Evolutionary conservation across 73 alveolate species (phyloP), one percentile per base, ranked within the genome.

Genomic region (Paramecium sexaurelia): DNA sequence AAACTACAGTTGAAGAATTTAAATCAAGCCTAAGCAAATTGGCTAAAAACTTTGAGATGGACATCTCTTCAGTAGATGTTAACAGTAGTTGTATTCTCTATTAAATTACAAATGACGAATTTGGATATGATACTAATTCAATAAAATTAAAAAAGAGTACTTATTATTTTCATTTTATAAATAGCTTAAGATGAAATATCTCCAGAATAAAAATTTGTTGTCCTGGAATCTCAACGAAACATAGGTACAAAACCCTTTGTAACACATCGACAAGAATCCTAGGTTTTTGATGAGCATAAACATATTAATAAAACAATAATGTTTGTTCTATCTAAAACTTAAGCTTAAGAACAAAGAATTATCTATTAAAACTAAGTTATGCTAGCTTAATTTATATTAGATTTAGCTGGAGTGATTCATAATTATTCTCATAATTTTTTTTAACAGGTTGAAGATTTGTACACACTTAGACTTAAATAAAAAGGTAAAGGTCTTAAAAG

Each of bases 381-480:
- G 55, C 39, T 78, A 1, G 43, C 73, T 11, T 45, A 78, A 78
- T 78, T 78, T 78, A 43, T 43, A 7, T 78, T 29, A 11, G 90
- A 78, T 78, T n/a, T 78, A 24, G 90, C 75, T 11, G 55, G 75
- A 41, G 90, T 78, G 8, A 78, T 78, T 37, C 32, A 78, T 24
- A 78, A 37, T 78, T 78, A 78, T 78, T 45, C 68, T 1, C 71
- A 37, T 40, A 39, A 78, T 11, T 78, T 78, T 13, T 78, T 78
- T 43, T 78, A 78, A 78, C 22, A 78, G 24, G 7, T 78, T 8
- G 90, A 78, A 27, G 90, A 78, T 11, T 32, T 61, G 19, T 61
- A 61, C 26, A 61, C 26, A 26, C 39, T 61, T 11, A 26, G 45
- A 29, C 47, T 61, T 8, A 61, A 61, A 61, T 26, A 61, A 20